Evolutionary conservation across 2,329 filamentous ascomycete species (phyloP), one percentile per base, ranked within the genome.

Genomic region (Pleochaeta shiraiana): DNA sequence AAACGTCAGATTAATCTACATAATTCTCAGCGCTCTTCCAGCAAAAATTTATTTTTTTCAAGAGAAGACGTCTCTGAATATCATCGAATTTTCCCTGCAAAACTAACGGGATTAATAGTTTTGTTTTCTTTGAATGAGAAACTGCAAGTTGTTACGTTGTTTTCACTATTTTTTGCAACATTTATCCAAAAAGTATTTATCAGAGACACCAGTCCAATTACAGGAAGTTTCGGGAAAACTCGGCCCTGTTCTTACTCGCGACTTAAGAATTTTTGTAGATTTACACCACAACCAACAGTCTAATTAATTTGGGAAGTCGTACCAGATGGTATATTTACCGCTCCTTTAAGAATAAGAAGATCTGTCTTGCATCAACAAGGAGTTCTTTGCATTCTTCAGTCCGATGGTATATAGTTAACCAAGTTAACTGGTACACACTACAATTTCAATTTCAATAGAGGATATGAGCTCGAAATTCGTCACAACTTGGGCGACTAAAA

Each of bases 331-430:
- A 63, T 6, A 34, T 63, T 63, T 63, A 21, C 60, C n/a, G 60
- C 60, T 39, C 37, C 60, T 63, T 31, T 63, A 63, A 63, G 37
- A 30, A 63, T 63, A n/a, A 24, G 60, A 63, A 63, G 37, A 63
- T 63, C 37, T 24, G 33, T 47, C 47, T 47, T 63, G 26, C 37
- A 63, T 47, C 34, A 47, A 31, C 47, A 47, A 63, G 60, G 60
- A 47, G 37, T 47, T 9, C 60, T 63, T 14, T 63, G n/a, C 60
- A 31, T 63, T 39, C 61, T 39, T 12, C 16, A 50, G 31, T 63
- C 61, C 21, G 39, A 63, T 63, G 28, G 16, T 19, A 37, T 63
- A 21, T 39, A 63, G n/a, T 19, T 63, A 31, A 63, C 61, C 7
- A 63, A 45, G 24, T 34, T 63, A 26, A 47, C 21, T 31, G 28